These are phyloP conservation scores for Ogataea pini DNA, from an alignment of 805 yeast genomes.

Conservation along the genomic window DNA sequence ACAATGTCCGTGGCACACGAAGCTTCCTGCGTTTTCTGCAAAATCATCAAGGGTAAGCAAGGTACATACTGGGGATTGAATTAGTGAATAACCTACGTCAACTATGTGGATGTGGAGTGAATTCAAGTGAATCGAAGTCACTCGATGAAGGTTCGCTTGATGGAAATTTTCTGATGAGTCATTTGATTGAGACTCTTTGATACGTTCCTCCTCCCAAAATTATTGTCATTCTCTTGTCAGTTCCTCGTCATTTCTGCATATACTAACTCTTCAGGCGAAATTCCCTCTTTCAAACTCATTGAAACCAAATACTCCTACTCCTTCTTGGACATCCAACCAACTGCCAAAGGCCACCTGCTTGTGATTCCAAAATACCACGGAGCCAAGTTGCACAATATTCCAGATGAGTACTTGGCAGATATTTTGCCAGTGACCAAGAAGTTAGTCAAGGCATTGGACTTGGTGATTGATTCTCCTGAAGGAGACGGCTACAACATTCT, in stretches of 20 bases:
- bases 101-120: too few relatives aligned
- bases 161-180: too few relatives aligned
- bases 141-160: too few relatives aligned
- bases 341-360: slow-evolving; percentile 83
- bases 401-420: slow-evolving; percentile 88
- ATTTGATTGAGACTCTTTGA: too few relatives aligned
- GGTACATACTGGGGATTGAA: neutral
- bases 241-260: too few relatives aligned
- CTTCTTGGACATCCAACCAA: slow-evolving; percentile 92
- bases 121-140: too few relatives aligned
- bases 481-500: slow-evolving; percentile 83
- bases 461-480: slow-evolving; percentile 60
- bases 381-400: slow-evolving; percentile 86
- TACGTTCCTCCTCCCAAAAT: too few relatives aligned
- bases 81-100: too few relatives aligned
- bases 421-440: slow-evolving; percentile 86
- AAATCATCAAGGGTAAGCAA: slow-evolving; percentile 76
- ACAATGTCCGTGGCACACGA: slow-evolving; percentile 38
- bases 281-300: slow-evolving; percentile 86
- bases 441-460: slow-evolving; percentile 69
- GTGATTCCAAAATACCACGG: slow-evolving; percentile 94
- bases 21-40: slow-evolving; percentile 86
- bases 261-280: slow-evolving; percentile 60
- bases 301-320: slow-evolving; percentile 84
- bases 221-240: too few relatives aligned